A percentile compares a stretch with the other conserved stretches of the same genome.
Conservation (phyloP, 73 alveolate species). For the Tetrahymena malaccensis region DNA sequence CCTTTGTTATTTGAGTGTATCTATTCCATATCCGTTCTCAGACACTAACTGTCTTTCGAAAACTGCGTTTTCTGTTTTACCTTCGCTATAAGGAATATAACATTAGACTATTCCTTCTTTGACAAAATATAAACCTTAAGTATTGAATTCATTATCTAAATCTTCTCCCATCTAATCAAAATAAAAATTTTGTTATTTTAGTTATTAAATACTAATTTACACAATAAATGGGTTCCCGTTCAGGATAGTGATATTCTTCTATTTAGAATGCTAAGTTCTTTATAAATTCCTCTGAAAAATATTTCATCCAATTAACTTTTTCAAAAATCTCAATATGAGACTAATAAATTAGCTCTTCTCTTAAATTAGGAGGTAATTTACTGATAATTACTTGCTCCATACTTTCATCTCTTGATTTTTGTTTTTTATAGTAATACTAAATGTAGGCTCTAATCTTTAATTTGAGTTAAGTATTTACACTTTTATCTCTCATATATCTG, state of each 20-base stretch:
- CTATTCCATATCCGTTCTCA: background rate
- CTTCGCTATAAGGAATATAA: background rate
- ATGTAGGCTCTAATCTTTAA: slow-evolving; percentile 19
- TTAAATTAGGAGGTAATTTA: slow-evolving; percentile 32
- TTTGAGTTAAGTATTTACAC: slow-evolving; percentile 21
- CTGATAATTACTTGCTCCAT: slow-evolving; percentile 12
- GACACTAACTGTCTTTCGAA: background rate
- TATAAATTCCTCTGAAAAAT: background rate
- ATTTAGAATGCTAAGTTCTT: slow-evolving; percentile 13
- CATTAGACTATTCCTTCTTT: background rate
- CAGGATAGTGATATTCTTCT: slow-evolving; percentile 6
- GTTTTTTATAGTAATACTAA: slow-evolving; percentile 14
- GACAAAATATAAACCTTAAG: background rate
- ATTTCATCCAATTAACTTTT: background rate
- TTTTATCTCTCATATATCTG: slow-evolving; percentile 29
- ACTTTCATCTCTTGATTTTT: slow-evolving; percentile 30
- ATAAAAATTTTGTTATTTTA: background rate
- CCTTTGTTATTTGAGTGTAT: background rate
- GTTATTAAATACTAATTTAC: background rate
- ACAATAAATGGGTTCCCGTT: slow-evolving; percentile 9
- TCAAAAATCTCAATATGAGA: slow-evolving; percentile 11
- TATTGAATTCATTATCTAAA: background rate
- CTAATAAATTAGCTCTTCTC: slow-evolving; percentile 20
- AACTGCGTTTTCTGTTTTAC: background rate
- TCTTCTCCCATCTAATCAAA: background rate